Percentiles rank a stretch among this genome's conserved stretches.
Conservation (phyloP, 2,329 filamentous ascomycete genomes). For the Diplodia seriata region DNA sequence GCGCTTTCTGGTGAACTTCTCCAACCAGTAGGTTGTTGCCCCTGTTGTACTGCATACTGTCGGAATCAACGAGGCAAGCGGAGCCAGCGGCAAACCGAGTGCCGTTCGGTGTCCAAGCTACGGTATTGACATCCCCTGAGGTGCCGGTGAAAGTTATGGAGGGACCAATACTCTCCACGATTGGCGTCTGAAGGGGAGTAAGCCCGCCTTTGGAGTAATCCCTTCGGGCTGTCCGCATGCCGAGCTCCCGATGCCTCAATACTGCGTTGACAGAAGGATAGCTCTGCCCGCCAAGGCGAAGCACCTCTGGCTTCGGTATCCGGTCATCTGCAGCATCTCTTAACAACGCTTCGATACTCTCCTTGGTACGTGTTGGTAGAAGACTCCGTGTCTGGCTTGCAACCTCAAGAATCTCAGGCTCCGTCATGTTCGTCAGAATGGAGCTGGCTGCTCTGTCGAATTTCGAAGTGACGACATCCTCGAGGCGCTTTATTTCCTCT, state of each 20-base stretch:
- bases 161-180: slow-evolving; percentile 52
- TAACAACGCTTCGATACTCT: slow-evolving; percentile 44
- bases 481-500: slow-evolving; percentile 40
- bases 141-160: slow-evolving; percentile 62
- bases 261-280: slow-evolving; percentile 12
- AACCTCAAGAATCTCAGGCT: slow-evolving; percentile 39
- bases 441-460: neutral
- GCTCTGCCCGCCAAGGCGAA: neutral
- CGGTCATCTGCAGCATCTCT: slow-evolving; percentile 41
- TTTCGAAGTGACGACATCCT: slow-evolving; percentile 33
- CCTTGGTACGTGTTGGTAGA: slow-evolving; percentile 23
- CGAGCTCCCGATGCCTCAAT: slow-evolving; percentile 45
- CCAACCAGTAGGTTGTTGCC: slow-evolving; percentile 64
- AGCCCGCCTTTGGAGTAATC: slow-evolving; percentile 36
- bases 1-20: slow-evolving; percentile 47
- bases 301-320: slow-evolving; percentile 32
- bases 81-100: slow-evolving; percentile 64
- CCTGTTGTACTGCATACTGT: slow-evolving; percentile 67
- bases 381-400: slow-evolving; percentile 36
- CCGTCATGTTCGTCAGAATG: slow-evolving; percentile 36
- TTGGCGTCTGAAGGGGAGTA: slow-evolving; percentile 41
- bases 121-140: slow-evolving; percentile 63
- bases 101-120: slow-evolving; percentile 64
- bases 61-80: slow-evolving; percentile 61
- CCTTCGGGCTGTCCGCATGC: slow-evolving; percentile 42